Evolutionary conservation across 73 alveolate species (phyloP).

Genomic region (Paraurostyla sp.): DNA sequence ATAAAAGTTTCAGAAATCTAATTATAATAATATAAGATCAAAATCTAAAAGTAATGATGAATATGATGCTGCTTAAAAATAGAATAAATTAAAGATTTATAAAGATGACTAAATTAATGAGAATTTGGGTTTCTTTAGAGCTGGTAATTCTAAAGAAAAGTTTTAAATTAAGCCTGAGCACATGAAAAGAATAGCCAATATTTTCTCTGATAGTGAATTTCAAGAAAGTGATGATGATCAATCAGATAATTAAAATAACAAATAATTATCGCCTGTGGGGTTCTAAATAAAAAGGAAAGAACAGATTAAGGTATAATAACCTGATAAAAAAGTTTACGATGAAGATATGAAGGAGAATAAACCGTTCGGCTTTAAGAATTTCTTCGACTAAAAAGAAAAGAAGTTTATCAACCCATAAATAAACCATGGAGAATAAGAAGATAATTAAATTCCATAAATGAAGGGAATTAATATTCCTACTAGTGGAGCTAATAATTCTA

Average conservation of each 20-base stretch:
- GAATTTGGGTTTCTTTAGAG: conserved; percentile 6
- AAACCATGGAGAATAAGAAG: too few species aligned
- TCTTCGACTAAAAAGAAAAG: too few species aligned
- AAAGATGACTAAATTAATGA: background rate
- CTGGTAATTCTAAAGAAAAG: background rate
- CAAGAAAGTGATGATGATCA: background rate
- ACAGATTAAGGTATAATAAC: too few species aligned
- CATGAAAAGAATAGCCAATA: conserved; percentile 15
- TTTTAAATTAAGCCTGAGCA: conserved; percentile 21
- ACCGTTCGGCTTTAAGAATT: too few species aligned
- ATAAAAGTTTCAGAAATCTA: too few species aligned
- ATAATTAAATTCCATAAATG: too few species aligned
- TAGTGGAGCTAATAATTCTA: background rate
- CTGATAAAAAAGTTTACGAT: too few species aligned
- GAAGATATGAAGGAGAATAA: too few species aligned
- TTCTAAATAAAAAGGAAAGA: background rate
- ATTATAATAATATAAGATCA: too few species aligned
- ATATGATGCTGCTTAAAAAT: background rate
- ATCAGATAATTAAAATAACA: background rate
- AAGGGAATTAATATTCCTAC: too few species aligned
- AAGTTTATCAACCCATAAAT: too few species aligned
- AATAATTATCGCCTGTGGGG: background rate
- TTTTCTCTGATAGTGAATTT: conserved; percentile 19
- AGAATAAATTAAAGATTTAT: background rate
- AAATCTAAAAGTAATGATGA: background rate